phyloP scores from a whole-genome alignment of 805 yeast species.

The Ogataea paradorogensis region DNA sequence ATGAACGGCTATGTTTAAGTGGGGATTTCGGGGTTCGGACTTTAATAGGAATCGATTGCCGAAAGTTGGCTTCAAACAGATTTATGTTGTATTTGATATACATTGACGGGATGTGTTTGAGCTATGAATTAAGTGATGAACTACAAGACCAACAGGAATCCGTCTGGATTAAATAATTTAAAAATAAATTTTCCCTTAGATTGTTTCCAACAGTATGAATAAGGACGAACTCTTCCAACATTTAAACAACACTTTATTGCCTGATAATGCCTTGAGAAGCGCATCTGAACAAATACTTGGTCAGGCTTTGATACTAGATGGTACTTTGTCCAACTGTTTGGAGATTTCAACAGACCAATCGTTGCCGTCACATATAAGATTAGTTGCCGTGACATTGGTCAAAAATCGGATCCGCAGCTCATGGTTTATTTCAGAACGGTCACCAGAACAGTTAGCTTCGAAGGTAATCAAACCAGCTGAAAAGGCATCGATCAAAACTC shows the following conservation, averaged over 20 bases:
- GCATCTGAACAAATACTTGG: conserved; percentile 43
- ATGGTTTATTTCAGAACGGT: conserved; percentile 48
- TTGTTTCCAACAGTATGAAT: conserved; percentile 34
- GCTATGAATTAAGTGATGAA: conserved; percentile 21
- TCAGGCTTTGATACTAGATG: conserved; percentile 41
- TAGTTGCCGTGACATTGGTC: conserved; percentile 78
- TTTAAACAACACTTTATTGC: conserved; percentile 48
- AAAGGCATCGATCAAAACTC: conserved; percentile 60
- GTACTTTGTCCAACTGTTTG: conserved; percentile 43
- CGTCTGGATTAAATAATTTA: conserved; percentile 7
- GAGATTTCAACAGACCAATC: conserved; percentile 40
- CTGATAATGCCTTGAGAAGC: conserved; percentile 40
- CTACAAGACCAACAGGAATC: neutral
- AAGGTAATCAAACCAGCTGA: conserved; percentile 46
- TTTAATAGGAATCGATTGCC: conserved; percentile 24
- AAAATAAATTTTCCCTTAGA: neutral
- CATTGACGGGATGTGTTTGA: conserved; percentile 27
- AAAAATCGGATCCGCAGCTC: conserved; percentile 67
- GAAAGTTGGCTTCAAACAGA: conserved; percentile 10
- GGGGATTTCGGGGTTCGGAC: conserved; percentile 23
- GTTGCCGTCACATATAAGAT: conserved; percentile 48
- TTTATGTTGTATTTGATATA: conserved; percentile 24
- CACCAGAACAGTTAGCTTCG: conserved; percentile 19
- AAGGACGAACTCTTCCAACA: conserved; percentile 42
- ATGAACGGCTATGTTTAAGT: conserved; percentile 19